Evolutionary conservation across 768 basidiomycete species (phyloP), one percentile per base, ranked within the genome.

Genomic region (Botryobasidium botryosum): DNA sequence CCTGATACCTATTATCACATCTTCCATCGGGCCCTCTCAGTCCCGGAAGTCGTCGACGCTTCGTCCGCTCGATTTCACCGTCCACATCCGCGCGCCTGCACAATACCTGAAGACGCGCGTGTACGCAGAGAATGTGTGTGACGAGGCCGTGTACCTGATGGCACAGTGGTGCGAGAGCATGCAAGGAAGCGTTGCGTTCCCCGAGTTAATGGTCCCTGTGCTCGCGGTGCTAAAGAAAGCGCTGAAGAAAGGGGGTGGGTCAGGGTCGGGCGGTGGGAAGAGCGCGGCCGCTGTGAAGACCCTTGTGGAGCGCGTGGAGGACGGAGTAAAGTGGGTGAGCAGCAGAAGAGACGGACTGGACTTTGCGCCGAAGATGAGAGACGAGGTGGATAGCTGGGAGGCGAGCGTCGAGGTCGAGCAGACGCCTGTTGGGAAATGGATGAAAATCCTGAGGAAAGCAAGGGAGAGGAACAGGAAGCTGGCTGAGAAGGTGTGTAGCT

Each of bases 151-250:
- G 4, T 92, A 74, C 61, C 61, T 86, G 23, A 66, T 92, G 20
- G 77, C 77, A 1, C 87, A 90, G 55, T 88, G 83, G 76, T 73
- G 88, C 43, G 68, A 75, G 25, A 77, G 74, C 0, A 75, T 91
- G 1, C 80, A 85, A 40, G 80, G 75, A 1, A 84, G 80, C 59
- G 77, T 96, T 48, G 86, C 86, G 1, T 97, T 94, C 68, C 92
- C 94, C 2, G 94, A 99, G 62, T 69, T 92, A 32, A 68, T 76
- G 12, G 72, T 96, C 10, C 90, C 91, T 2, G 62, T 77, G 13
- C 69, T 83, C 8, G 65, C 73, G 1, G 68, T 72, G 44, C 53
- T 91, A 51, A 84, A 84, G 56, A 78, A 80, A 49, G 66, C 68
- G 1, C 43, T 49, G 23, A 20, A 35, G 23, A 53, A 52, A 26